phyloP scores from a whole-genome alignment of 2,329 filamentous ascomycete genomes.

The Epichloe aotearoae region DNA sequence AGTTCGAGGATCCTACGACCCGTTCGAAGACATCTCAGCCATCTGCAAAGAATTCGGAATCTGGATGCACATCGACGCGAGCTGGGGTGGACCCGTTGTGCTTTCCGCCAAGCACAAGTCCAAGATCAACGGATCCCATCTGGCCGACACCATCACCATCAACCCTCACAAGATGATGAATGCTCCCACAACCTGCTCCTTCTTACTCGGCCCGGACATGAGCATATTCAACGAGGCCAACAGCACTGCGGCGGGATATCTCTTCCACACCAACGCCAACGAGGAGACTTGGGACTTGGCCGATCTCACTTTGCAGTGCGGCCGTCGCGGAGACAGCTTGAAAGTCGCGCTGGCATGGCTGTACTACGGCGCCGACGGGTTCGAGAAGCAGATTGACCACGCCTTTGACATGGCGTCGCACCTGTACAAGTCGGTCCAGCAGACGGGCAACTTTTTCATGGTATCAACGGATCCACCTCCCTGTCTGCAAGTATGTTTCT shows the following conservation, averaged over 20 bases:
- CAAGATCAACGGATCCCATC: conserved; percentile 57
- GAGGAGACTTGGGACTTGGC: conserved; percentile 74
- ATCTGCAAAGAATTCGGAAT: conserved; percentile 60
- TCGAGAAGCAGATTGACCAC: conserved; percentile 53
- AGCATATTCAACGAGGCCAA: conserved; percentile 69
- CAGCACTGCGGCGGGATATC: conserved; percentile 74
- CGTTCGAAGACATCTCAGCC: conserved; percentile 53
- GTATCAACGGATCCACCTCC: conserved; percentile 67
- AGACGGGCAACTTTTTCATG: conserved; percentile 49
- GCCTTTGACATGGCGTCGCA: conserved; percentile 61
- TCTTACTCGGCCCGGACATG: conserved; percentile 68
- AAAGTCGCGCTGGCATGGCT: conserved; percentile 84
- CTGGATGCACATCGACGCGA: conserved; percentile 89
- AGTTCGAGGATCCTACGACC: conserved; percentile 80
- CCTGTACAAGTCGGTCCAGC: conserved; percentile 47
- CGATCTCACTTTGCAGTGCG: conserved; percentile 87
- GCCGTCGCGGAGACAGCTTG: conserved; percentile 68
- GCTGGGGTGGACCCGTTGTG: conserved; percentile 75
- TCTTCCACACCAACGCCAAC: conserved; percentile 52
- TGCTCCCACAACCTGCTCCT: conserved; percentile 80
- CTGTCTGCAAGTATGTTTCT: conserved; percentile 92
- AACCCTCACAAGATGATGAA: conserved; percentile 98
- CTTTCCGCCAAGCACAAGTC: conserved; percentile 53
- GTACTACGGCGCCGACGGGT: conserved; percentile 71
- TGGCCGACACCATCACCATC: conserved; percentile 71